Conservation (phyloP, 176 grass and related monocot genomes). For the Sorghum bicolor region Sorghum_bicolor_NCBIv3 NC_012871.2:77594001-77594500, state of each 20-base stretch:
- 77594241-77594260: constrained; percentile 8
- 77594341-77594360: background rate
- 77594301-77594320: constrained; percentile 14
- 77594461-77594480: constrained; percentile 85
- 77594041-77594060: background rate
- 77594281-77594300: background rate
- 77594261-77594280: background rate
- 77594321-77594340: constrained; percentile 2
- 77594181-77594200: constrained; percentile 64
- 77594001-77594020: constrained; percentile 11
- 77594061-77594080: background rate
- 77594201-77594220: constrained; percentile 28
- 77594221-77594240: background rate
- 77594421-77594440: constrained; percentile 20
- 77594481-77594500: constrained; percentile 90
- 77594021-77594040: background rate
- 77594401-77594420: constrained; percentile 10
- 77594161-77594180: constrained; percentile 79
- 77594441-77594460: constrained; percentile 46
- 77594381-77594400: constrained; percentile 2
- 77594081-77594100: constrained; percentile 6
- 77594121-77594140: constrained; percentile 83
- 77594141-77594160: constrained; percentile 82
- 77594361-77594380: background rate
- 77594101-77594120: constrained; percentile 60